These are phyloP conservation scores for Earliella scabrosa DNA, from an alignment of 1,284 basidiomycete genomes.

Conservation along the genomic window DNA sequence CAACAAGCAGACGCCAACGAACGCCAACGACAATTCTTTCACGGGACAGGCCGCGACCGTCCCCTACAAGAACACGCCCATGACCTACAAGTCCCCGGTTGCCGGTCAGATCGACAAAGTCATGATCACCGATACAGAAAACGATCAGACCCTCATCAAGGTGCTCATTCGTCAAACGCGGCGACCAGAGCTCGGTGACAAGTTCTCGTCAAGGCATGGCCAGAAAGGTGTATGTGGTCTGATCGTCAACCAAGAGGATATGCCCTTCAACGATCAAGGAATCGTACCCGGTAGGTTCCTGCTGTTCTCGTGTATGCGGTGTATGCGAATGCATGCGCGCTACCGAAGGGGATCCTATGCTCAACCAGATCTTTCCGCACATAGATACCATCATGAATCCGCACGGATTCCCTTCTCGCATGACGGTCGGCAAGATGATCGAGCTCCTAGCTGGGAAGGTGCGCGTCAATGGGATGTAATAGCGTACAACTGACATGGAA, in stretches of 20 bases:
- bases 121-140: conserved; percentile 94
- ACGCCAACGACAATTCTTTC: conserved; percentile 86
- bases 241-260: conserved; percentile 98
- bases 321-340: too few species aligned
- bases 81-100: conserved; percentile 92
- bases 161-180: conserved; percentile 98
- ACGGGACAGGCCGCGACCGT: conserved; percentile 79
- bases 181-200: conserved; percentile 96
- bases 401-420: conserved; percentile 98
- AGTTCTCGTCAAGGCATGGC: conserved; percentile 97
- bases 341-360: too few species aligned
- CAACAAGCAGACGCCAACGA: conserved; percentile 95
- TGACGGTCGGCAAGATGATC: conserved; percentile 99
- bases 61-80: conserved; percentile 88
- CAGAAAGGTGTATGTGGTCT: conserved; percentile 99
- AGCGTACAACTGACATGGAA: too few species aligned
- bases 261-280: conserved; percentile 99
- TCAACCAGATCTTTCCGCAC: conserved; percentile 18
- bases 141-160: conserved; percentile 98
- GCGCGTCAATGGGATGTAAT: too few species aligned
- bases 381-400: conserved; percentile 99
- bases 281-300: conserved; percentile 82
- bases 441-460: conserved; percentile 97
- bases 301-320: too few species aligned
- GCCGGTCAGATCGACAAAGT: conserved; percentile 97